These are phyloP conservation scores for Mallotus nudiflorus DNA, from an alignment of 345 rosid genomes.

Conservation along the genomic window DNA sequence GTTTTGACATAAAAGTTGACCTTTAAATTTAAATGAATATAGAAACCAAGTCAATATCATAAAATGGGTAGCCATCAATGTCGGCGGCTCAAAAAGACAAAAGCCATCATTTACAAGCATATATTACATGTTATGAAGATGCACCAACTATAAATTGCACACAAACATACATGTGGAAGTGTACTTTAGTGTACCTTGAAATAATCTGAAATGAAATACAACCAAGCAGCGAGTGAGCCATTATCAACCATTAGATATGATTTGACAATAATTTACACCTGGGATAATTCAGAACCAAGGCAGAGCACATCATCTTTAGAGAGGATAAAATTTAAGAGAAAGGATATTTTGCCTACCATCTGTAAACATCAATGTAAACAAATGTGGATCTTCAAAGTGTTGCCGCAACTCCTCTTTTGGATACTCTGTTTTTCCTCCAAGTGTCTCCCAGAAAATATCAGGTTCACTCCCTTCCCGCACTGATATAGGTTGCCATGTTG, in stretches of 20 bases:
- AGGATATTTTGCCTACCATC: constrained; percentile 52
- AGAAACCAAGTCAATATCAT: not conserved
- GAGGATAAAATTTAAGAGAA: constrained; percentile 26
- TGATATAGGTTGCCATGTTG: constrained; percentile 66
- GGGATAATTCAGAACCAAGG: constrained; percentile 47
- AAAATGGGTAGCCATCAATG: not conserved
- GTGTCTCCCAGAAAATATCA: constrained; percentile 70
- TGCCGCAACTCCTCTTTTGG: constrained; percentile 57
- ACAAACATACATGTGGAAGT: constrained; percentile 9
- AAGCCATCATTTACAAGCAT: not conserved
- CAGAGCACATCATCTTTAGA: constrained; percentile 40
- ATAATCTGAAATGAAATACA: constrained; percentile 56
- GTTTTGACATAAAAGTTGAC: not conserved
- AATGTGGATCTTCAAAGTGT: constrained; percentile 62
- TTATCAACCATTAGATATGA: constrained; percentile 44
- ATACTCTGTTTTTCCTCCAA: constrained; percentile 80
- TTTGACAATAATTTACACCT: constrained; percentile 38
- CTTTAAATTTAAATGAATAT: not conserved
- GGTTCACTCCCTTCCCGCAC: constrained; percentile 85
- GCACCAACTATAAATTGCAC: constrained; percentile 11
- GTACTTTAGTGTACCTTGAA: constrained; percentile 58
- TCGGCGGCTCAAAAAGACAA: not conserved
- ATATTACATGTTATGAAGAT: not conserved
- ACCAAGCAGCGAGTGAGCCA: constrained; percentile 45
- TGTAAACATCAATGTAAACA: constrained; percentile 42